These are phyloP conservation scores for Pterula multifida DNA, from an alignment of 1,284 basidiomycete genomes.

Conservation along the genomic window DNA sequence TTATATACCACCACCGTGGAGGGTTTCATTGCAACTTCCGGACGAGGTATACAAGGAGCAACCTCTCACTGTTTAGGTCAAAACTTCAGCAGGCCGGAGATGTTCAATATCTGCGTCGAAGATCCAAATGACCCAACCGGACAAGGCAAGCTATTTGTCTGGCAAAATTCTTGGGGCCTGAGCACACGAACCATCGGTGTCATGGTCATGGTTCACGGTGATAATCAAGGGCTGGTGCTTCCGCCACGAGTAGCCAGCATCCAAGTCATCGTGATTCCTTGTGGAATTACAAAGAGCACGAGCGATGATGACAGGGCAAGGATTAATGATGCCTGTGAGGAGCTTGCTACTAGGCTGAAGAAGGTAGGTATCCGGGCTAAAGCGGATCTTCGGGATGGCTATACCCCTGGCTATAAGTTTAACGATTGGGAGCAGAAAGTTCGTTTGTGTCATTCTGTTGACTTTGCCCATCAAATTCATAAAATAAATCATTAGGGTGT, in stretches of 20 bases:
- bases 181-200: constrained; percentile 95
- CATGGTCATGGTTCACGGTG: constrained; percentile 99
- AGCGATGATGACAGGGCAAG: constrained; percentile 56
- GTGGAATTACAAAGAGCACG: constrained; percentile 80
- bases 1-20: constrained; percentile 98
- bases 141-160: constrained; percentile 72
- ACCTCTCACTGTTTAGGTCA: constrained; percentile 97
- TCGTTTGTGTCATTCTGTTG: constrained; percentile 7
- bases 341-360: constrained; percentile 60
- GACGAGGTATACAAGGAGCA: constrained; percentile 95
- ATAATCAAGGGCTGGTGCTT: constrained; percentile 93
- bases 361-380: constrained; percentile 75
- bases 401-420: constrained; percentile 98
- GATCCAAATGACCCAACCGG: constrained; percentile 69
- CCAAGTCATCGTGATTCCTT: constrained; percentile 89
- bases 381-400: constrained; percentile 88
- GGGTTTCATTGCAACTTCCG: constrained; percentile 95
- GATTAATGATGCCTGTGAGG: constrained; percentile 73
- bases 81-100: constrained; percentile 91
- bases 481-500: constrained; percentile 64
- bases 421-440: constrained; percentile 99
- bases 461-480: too few species aligned
- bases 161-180: constrained; percentile 99
- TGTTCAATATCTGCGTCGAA: constrained; percentile 98
- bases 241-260: constrained; percentile 91